Percentiles rank a stretch among this genome's conserved stretches.
phyloP scores from a whole-genome alignment of 2,329 filamentous ascomycete species.

The Cercospora janseana region DNA sequence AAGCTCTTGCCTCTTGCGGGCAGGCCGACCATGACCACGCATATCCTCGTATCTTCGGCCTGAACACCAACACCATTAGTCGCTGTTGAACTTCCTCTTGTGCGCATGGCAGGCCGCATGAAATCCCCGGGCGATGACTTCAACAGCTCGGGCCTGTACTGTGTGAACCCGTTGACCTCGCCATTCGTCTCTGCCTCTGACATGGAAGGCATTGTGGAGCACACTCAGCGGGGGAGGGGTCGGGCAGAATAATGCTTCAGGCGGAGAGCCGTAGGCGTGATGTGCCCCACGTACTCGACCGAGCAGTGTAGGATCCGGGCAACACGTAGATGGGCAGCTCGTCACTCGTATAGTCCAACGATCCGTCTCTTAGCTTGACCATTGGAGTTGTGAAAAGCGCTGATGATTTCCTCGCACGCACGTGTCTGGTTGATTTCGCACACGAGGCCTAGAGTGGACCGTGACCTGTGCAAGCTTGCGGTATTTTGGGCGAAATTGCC shows the following conservation, averaged over 20 bases:
- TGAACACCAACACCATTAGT: conserved; percentile 69
- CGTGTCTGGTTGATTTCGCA: not conserved
- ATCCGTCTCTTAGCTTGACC: conserved; percentile 1
- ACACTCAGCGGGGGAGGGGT: not conserved
- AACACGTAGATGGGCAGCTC: not conserved
- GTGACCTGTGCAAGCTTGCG: conserved; percentile 5
- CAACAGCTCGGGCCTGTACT: conserved; percentile 31
- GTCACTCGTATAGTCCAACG: not conserved
- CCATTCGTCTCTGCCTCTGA: not conserved
- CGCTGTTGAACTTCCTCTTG: conserved; percentile 29
- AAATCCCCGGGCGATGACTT: conserved; percentile 42
- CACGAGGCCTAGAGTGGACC: conserved; percentile 1
- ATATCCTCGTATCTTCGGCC: conserved; percentile 94
- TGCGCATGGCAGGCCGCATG: conserved; percentile 42
- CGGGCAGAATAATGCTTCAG: too few relatives aligned
- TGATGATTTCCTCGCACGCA: not conserved
- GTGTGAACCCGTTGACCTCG: conserved; percentile 7
- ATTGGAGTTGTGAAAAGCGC: not conserved
- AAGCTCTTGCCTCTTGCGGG: conserved; percentile 95
- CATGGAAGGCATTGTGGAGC: not conserved
- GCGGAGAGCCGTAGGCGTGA: not conserved
- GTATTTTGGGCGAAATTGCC: conserved; percentile 1
- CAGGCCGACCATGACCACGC: conserved; percentile 97
- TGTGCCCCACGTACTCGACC: not conserved
- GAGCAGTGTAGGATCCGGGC: not conserved